phyloP scores from a whole-genome alignment of 2,329 filamentous ascomycete genomes.

The Fusarium aywerte region DNA sequence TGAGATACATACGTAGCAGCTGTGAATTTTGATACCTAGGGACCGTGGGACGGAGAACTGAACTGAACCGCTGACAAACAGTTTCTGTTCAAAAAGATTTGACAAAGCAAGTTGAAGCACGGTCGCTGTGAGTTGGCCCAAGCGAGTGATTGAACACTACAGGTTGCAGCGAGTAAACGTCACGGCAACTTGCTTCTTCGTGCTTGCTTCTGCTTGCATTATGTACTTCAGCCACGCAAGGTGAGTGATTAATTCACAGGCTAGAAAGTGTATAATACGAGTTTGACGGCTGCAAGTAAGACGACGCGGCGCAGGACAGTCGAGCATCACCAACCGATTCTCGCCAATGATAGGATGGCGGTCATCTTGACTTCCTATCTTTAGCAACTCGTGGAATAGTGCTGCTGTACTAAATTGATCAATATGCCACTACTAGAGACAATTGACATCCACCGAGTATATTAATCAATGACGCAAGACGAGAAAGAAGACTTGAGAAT shows the following conservation, averaged over 20 bases:
- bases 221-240: conserved; percentile 24
- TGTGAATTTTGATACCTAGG: conserved; percentile 8
- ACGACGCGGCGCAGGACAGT: conserved; percentile 13
- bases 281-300: conserved; percentile 30
- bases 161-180: conserved; percentile 17
- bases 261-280: conserved; percentile 5
- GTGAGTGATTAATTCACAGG: conserved; percentile 26
- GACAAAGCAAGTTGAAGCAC: neutral
- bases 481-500: neutral
- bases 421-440: neutral
- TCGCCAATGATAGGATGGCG: conserved; percentile 21
- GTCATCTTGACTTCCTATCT: conserved; percentile 14
- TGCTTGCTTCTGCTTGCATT: conserved; percentile 26
- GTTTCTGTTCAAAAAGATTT: conserved; percentile 2
- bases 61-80: neutral
- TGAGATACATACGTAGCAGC: conserved; percentile 20
- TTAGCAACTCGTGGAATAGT: conserved; percentile 7
- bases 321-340: conserved; percentile 24
- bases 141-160: conserved; percentile 5
- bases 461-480: neutral
- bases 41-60: conserved; percentile 26
- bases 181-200: conserved; percentile 27
- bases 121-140: neutral
- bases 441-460: neutral
- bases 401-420: neutral